Evolutionary conservation across 2,329 filamentous ascomycete species (phyloP).

Genomic region (Cephalotrichum gorgonifer): DNA sequence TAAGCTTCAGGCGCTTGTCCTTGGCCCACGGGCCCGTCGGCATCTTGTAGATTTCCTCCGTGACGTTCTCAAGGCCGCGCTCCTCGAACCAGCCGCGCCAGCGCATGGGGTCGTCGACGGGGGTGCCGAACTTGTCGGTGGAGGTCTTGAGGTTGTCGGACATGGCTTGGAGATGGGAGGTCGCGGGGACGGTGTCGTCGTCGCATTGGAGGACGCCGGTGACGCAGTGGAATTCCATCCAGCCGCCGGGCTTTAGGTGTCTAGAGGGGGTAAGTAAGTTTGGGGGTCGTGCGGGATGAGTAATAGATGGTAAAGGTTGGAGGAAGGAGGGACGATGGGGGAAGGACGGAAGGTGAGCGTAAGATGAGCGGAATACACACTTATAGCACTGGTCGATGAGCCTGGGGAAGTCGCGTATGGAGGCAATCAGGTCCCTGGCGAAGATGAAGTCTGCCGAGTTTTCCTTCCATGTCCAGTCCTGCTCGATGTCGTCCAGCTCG

Average conservation of each 20-base stretch:
- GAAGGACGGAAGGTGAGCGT: neutral
- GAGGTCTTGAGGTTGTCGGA: constrained; percentile 16
- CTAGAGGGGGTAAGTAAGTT: constrained; percentile 26
- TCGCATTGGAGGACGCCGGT: constrained; percentile 27
- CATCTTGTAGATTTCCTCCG: constrained; percentile 14
- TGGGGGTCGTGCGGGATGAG: constrained; percentile 19
- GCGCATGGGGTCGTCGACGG: constrained; percentile 16
- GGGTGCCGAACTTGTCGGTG: constrained; percentile 17
- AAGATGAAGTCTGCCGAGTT: constrained; percentile 49
- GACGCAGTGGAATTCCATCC: constrained; percentile 21
- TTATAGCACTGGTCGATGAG: constrained; percentile 23
- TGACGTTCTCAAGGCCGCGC: constrained; percentile 15
- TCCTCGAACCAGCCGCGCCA: constrained; percentile 13
- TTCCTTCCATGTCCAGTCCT: constrained; percentile 31
- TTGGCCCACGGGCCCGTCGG: constrained; percentile 35
- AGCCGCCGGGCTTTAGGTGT: constrained; percentile 46
- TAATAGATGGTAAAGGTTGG: too few relatives aligned
- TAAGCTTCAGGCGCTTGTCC: constrained; percentile 30
- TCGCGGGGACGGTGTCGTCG: constrained; percentile 16
- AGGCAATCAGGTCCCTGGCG: constrained; percentile 37
- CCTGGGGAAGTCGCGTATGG: constrained; percentile 18
- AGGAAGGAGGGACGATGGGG: neutral
- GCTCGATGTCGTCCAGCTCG: constrained; percentile 50
- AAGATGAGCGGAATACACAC: constrained; percentile 11
- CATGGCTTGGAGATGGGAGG: constrained; percentile 16